Evolutionary conservation across 352 stramenopile genomes (phyloP).

Genomic region (Ophiocytium majus): DNA sequence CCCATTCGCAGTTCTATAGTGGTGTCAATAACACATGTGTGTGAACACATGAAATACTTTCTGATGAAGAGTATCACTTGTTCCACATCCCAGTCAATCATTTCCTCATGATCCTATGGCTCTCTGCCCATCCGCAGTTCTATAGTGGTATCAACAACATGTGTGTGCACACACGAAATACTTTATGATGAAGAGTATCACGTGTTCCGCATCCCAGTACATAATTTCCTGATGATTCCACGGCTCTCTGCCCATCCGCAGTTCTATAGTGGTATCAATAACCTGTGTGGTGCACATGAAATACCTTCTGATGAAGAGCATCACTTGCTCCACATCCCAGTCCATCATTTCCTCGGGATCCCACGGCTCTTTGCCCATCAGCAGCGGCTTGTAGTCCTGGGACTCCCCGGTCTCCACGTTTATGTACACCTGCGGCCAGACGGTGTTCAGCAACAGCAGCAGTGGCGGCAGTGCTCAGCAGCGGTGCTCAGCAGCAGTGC

Average conservation of each 20-base stretch:
- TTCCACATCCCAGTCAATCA: conserved; percentile 49
- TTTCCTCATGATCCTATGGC: conserved; percentile 54
- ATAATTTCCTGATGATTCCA: conserved; percentile 56
- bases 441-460: too few relatives aligned
- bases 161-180: too few relatives aligned
- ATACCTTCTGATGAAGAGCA: conserved; percentile 23
- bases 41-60: too few relatives aligned
- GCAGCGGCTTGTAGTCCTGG: conserved; percentile 30
- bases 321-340: conserved; percentile 50
- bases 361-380: conserved; percentile 54
- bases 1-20: conserved; percentile 34
- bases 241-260: conserved; percentile 51
- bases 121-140: conserved; percentile 55
- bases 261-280: too few relatives aligned
- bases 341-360: conserved; percentile 53
- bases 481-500: too few relatives aligned
- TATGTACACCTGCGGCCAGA: conserved; percentile 41
- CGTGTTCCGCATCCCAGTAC: conserved; percentile 49
- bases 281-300: too few relatives aligned
- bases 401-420: conserved; percentile 30
- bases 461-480: too few relatives aligned
- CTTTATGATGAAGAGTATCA: conserved; percentile 25
- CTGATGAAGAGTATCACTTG: conserved; percentile 35
- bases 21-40: too few relatives aligned
- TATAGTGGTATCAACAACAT: too few relatives aligned